phyloP scores from a whole-genome alignment of 441 rosid species.

The Erysimum cheiri region DNA sequence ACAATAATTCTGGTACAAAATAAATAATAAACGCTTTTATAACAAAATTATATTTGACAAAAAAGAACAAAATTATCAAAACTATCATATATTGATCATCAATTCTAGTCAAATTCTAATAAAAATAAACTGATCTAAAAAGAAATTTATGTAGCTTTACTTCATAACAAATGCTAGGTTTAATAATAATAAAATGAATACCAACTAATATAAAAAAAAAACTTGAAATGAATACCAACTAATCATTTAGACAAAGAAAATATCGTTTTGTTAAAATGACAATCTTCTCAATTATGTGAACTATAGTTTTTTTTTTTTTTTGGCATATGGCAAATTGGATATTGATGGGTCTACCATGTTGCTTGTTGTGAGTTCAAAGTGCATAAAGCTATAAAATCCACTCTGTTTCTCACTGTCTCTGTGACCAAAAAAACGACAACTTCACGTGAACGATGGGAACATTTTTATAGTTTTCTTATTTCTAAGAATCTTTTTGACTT shows the following conservation, averaged over 20 bases:
- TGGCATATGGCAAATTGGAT: slow-evolving; percentile 32
- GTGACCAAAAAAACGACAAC: slow-evolving; percentile 33
- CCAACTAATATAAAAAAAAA: neutral
- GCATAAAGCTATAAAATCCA: slow-evolving; percentile 44
- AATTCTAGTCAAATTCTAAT: neutral
- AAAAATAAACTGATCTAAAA: neutral
- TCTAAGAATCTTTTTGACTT: slow-evolving; percentile 19
- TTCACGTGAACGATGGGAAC: slow-evolving; percentile 46
- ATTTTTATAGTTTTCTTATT: slow-evolving; percentile 37
- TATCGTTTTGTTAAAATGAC: neutral
- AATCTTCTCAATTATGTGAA: slow-evolving; percentile 15
- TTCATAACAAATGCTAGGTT: too few species aligned
- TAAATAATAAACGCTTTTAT: neutral
- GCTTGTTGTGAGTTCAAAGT: slow-evolving; percentile 43
- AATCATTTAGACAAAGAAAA: slow-evolving; percentile 16
- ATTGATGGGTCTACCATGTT: slow-evolving; percentile 47
- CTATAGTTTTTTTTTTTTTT: neutral
- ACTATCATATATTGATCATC: neutral
- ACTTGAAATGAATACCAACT: too few species aligned
- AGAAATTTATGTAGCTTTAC: too few species aligned
- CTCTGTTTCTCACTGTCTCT: slow-evolving; percentile 47
- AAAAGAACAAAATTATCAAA: neutral
- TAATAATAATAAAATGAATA: too few species aligned
- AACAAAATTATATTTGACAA: neutral
- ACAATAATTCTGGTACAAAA: slow-evolving; percentile 14